Evolutionary conservation across 1,284 basidiomycete species (phyloP), one percentile per base, ranked within the genome.

Genomic region (Clitocybe nebularis): DNA sequence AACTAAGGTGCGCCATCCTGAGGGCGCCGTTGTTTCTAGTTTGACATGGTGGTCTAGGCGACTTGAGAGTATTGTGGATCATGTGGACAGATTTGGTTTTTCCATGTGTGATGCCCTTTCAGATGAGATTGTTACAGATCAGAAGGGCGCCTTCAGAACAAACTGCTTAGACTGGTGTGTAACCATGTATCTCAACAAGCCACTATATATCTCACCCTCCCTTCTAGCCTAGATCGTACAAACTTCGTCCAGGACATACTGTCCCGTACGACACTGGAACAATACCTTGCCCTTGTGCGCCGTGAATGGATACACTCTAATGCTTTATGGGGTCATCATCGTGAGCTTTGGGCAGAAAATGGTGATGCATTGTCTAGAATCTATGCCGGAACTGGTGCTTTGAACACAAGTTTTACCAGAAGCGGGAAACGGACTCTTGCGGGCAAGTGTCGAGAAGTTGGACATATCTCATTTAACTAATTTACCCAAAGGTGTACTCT

Each of bases 161-260:
- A 99, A 99, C 59, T 99, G 95, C 61, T 70, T 99, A 36, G 95
- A 98, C 61, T 97, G 93, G 92, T 92, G 55, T 51, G 74, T 50
- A 21, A 4, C 20, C 32, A n/a, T n/a, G n/a, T n/a, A n/a, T n/a
- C n/a, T n/a, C n/a, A n/a, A n/a, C n/a, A n/a, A n/a, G n/a, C n/a
- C n/a, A n/a, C n/a, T n/a, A n/a, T n/a, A n/a, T n/a, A n/a, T n/a
- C n/a, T n/a, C n/a, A n/a, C n/a, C n/a, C n/a, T n/a, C n/a, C 39
- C 10, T 32, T 41, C 23, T 36, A 94, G 93, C 61, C 69, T 98
- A 48, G 95, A 98, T 59, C 84, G 96, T 26, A 99, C 96, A n/a
- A 99, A 99, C 61, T 96, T 96, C 51, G 82, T 97, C 1, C 89
- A 98, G 65, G 94, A 97, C 55, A 89, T 95, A 47, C 69, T 96